Evolutionary conservation across 2,329 filamentous ascomycete species (phyloP).

Genomic region (Xylaria sp.): DNA sequence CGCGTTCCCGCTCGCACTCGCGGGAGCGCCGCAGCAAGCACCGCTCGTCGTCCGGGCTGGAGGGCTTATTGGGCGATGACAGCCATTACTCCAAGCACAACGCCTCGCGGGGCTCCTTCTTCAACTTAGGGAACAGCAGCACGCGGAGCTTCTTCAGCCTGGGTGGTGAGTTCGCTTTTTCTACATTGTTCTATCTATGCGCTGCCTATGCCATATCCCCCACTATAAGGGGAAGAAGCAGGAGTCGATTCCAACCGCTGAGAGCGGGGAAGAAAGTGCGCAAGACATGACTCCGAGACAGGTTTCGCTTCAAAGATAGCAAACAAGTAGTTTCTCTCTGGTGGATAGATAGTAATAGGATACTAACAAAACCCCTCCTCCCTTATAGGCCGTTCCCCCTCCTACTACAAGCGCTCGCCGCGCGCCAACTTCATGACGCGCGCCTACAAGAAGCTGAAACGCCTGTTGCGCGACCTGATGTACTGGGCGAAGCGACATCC

Average conservation of each 20-base stretch:
- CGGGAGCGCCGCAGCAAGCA: slow-evolving; percentile 48
- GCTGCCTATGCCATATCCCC: background rate
- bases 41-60: slow-evolving; percentile 40
- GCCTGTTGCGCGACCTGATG: slow-evolving; percentile 81
- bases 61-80: slow-evolving; percentile 40
- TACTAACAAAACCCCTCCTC: slow-evolving; percentile 21
- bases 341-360: background rate
- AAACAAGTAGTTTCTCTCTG: no score
- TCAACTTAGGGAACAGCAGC: slow-evolving; percentile 50
- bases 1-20: slow-evolving; percentile 41
- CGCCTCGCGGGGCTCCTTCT: slow-evolving; percentile 46
- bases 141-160: slow-evolving; percentile 50
- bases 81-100: slow-evolving; percentile 45
- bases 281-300: background rate
- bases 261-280: background rate
- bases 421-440: slow-evolving; percentile 81
- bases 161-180: slow-evolving; percentile 39
- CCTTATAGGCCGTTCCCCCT: slow-evolving; percentile 64
- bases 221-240: background rate
- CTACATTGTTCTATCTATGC: background rate
- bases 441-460: slow-evolving; percentile 79
- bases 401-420: slow-evolving; percentile 83
- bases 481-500: slow-evolving; percentile 87
- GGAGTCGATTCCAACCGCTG: background rate
- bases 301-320: background rate